Conservation (phyloP, 1,284 basidiomycete genomes). For the Pseudozyma pruni region DNA sequence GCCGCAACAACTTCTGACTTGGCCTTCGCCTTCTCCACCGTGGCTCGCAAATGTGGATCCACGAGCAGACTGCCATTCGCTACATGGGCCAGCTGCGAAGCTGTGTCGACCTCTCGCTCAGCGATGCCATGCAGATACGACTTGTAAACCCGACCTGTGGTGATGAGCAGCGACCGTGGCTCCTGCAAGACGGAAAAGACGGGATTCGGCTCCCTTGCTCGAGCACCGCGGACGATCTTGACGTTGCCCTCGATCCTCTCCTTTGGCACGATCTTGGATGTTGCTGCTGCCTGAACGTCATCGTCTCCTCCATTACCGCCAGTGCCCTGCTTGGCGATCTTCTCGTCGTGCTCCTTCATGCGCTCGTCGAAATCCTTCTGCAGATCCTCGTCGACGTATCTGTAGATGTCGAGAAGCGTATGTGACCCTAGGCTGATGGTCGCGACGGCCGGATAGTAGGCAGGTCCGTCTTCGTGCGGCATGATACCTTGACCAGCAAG, state of each 20-base stretch:
- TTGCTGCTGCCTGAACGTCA: neutral
- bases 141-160: slow-evolving; percentile 57
- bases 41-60: slow-evolving; percentile 23
- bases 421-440: slow-evolving; percentile 88
- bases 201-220: slow-evolving; percentile 55
- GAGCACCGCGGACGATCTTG: slow-evolving; percentile 46
- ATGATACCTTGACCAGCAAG: slow-evolving; percentile 85
- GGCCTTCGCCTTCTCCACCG: slow-evolving; percentile 17
- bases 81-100: slow-evolving; percentile 36
- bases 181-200: slow-evolving; percentile 63
- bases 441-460: slow-evolving; percentile 86
- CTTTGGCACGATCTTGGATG: slow-evolving; percentile 34
- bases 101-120: slow-evolving; percentile 69
- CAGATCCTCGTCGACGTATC: slow-evolving; percentile 70
- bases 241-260: slow-evolving; percentile 45
- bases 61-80: slow-evolving; percentile 39
- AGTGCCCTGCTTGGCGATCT: neutral
- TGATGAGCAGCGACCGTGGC: slow-evolving; percentile 62
- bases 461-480: slow-evolving; percentile 90
- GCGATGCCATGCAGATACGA: slow-evolving; percentile 68
- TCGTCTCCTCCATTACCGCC: neutral
- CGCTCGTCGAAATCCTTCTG: slow-evolving; percentile 39
- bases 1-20: slow-evolving; percentile 69
- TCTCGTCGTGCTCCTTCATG: slow-evolving; percentile 37
- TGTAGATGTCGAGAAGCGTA: slow-evolving; percentile 84